Evolutionary conservation across 1,139 yeast species (phyloP).

Genomic region (Candida frijolesensis): DNA sequence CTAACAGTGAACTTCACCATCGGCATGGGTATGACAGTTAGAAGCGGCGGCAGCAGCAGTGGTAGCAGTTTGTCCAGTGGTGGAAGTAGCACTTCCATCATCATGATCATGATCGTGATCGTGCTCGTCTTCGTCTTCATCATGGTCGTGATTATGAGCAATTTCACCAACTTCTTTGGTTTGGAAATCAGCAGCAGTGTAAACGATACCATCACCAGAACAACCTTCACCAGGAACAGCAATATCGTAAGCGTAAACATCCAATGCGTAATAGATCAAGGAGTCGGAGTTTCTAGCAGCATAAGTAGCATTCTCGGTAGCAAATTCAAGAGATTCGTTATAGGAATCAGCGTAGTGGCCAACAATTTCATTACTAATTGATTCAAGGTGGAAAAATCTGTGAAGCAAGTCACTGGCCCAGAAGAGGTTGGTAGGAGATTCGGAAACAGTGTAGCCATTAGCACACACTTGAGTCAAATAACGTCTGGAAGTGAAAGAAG

Average conservation of each 20-base stretch:
- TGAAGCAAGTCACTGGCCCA: slow-evolving; percentile 25
- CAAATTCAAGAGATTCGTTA: slow-evolving; percentile 24
- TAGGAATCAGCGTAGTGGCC: slow-evolving; percentile 26
- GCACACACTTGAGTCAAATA: slow-evolving; percentile 23
- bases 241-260: slow-evolving; percentile 24
- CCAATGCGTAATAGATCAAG: slow-evolving; percentile 23
- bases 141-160: not conserved
- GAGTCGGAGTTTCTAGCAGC: slow-evolving; percentile 21
- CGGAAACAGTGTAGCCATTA: slow-evolving; percentile 23
- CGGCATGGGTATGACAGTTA: slow-evolving; percentile 24
- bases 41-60: slow-evolving; percentile 8
- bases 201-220: slow-evolving; percentile 14
- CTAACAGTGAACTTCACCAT: slow-evolving; percentile 22
- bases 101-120: slow-evolving; percentile 6
- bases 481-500: slow-evolving; percentile 20
- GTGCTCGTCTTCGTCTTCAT: too few relatives aligned
- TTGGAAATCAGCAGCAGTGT: not conserved
- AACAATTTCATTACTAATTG: slow-evolving; percentile 19
- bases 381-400: slow-evolving; percentile 27
- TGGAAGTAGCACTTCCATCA: slow-evolving; percentile 5
- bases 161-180: not conserved
- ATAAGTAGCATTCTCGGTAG: slow-evolving; percentile 14
- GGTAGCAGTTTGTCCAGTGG: slow-evolving; percentile 9
- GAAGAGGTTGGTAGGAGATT: slow-evolving; percentile 14
- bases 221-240: slow-evolving; percentile 25